phyloP scores from a whole-genome alignment of 2,329 filamentous ascomycete genomes.

The Annulohypoxylon truncatum region DNA sequence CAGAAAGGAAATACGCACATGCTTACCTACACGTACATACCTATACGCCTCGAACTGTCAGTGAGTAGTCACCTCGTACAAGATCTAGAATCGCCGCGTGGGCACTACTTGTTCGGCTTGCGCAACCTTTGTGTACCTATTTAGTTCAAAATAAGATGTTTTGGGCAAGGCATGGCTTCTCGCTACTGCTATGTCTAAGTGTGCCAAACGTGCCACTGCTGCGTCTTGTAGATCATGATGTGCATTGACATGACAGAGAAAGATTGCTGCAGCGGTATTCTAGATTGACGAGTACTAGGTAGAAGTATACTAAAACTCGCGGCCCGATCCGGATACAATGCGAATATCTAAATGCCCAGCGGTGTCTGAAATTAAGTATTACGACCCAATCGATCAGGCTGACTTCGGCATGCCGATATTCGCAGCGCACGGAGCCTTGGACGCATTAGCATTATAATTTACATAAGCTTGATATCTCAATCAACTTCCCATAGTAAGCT shows the following conservation, averaged over 20 bases:
- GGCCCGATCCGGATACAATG: constrained; percentile 47
- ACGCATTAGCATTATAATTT: background rate
- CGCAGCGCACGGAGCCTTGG: background rate
- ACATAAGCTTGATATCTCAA: background rate
- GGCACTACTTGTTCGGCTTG: constrained; percentile 50
- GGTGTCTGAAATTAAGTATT: background rate
- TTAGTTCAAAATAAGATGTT: constrained; percentile 38
- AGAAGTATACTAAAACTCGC: constrained; percentile 35
- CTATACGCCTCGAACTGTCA: constrained; percentile 43
- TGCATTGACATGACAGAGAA: constrained; percentile 42
- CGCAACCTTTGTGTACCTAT: constrained; percentile 47
- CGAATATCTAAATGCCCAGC: background rate
- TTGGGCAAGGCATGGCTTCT: constrained; percentile 44
- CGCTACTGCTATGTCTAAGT: constrained; percentile 38
- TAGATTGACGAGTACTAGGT: constrained; percentile 40
- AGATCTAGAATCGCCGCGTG: constrained; percentile 59
- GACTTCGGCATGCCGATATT: constrained; percentile 19
- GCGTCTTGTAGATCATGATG: constrained; percentile 45
- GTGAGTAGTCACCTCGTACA: constrained; percentile 63
- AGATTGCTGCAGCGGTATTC: constrained; percentile 37
- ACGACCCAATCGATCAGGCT: constrained; percentile 3
- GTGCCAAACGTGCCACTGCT: constrained; percentile 47
- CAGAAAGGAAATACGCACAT: background rate
- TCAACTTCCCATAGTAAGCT: background rate
- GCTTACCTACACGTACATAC: background rate